Percentiles rank a stretch among this genome's conserved stretches.
These are phyloP conservation scores for Panaeolus cyanescens DNA, from an alignment of 768 basidiomycete species.

Conservation along the genomic window DNA sequence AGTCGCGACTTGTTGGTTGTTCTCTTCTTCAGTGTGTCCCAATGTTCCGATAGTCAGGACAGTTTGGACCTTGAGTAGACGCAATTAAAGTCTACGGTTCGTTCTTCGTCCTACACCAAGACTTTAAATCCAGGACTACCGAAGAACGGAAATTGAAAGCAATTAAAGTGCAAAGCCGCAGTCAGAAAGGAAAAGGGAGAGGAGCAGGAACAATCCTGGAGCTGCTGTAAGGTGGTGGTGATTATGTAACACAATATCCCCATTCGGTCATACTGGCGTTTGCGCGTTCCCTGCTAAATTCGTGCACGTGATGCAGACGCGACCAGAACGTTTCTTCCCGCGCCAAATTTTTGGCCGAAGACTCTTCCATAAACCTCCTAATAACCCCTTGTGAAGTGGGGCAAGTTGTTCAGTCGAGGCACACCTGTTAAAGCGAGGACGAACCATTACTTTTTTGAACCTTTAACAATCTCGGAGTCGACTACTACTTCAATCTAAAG, in stretches of 20 bases:
- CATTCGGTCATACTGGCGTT: background rate
- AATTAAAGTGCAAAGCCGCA: background rate
- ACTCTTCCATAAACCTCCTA: constrained; percentile 1
- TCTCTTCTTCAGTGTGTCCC: background rate
- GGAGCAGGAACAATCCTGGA: background rate
- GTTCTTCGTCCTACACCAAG: background rate
- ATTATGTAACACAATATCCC: background rate
- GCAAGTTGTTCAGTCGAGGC: background rate
- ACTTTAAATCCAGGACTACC: no score
- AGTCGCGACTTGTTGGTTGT: background rate
- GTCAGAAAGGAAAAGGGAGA: constrained; percentile 3
- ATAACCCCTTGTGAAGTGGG: background rate
- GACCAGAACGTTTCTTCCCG: background rate
- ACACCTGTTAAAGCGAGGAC: background rate
- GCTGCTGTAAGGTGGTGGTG: background rate
- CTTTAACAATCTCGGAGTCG: background rate
- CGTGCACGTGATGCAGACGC: background rate
- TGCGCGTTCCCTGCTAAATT: background rate
- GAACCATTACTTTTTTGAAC: background rate
- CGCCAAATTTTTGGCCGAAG: background rate
- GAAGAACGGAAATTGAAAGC: background rate
- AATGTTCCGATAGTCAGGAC: constrained; percentile 12
- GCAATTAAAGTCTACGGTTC: constrained; percentile 20
- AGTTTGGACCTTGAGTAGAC: constrained; percentile 11
- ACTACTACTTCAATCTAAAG: background rate